Evolutionary conservation across 768 basidiomycete genomes (phyloP).

Genomic region (Butyriboletus loyo): DNA sequence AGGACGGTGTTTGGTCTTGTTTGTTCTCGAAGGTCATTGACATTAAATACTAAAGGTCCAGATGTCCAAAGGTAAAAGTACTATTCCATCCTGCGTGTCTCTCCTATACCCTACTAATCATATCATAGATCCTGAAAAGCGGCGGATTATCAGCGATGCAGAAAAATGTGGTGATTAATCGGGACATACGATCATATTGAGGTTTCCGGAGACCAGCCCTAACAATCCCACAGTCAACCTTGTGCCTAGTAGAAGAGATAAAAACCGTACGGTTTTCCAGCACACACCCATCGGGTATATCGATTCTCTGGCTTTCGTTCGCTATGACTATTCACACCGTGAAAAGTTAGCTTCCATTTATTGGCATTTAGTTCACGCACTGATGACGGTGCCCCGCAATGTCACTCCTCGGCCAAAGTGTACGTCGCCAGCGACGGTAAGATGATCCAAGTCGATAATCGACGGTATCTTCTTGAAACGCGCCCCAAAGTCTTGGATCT

Average conservation of each 20-base stretch:
- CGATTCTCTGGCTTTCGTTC: slow-evolving; percentile 78
- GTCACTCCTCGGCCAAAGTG: slow-evolving; percentile 86
- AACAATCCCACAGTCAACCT: background rate
- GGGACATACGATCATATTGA: slow-evolving; percentile 64
- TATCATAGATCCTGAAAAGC: slow-evolving; percentile 9
- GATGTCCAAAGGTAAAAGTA: background rate
- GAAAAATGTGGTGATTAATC: background rate
- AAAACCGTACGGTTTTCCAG: slow-evolving; percentile 57
- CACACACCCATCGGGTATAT: slow-evolving; percentile 79
- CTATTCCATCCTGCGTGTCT: background rate
- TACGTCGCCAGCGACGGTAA: slow-evolving; percentile 91
- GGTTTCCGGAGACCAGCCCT: slow-evolving; percentile 79
- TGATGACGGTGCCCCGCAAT: slow-evolving; percentile 86
- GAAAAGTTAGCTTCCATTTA: background rate
- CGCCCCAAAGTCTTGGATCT: slow-evolving; percentile 89
- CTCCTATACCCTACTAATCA: background rate
- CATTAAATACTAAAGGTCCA: no score
- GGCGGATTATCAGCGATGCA: background rate
- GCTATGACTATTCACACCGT: slow-evolving; percentile 52
- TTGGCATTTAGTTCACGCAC: slow-evolving; percentile 30
- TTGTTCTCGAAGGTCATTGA: no score
- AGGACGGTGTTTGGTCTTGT: slow-evolving; percentile 24
- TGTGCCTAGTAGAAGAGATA: background rate
- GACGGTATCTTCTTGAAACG: slow-evolving; percentile 93
- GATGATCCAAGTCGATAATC: slow-evolving; percentile 88